phyloP scores from a whole-genome alignment of 371 early-diverging fungal species.

The Apophysomyces ossiformis region DNA sequence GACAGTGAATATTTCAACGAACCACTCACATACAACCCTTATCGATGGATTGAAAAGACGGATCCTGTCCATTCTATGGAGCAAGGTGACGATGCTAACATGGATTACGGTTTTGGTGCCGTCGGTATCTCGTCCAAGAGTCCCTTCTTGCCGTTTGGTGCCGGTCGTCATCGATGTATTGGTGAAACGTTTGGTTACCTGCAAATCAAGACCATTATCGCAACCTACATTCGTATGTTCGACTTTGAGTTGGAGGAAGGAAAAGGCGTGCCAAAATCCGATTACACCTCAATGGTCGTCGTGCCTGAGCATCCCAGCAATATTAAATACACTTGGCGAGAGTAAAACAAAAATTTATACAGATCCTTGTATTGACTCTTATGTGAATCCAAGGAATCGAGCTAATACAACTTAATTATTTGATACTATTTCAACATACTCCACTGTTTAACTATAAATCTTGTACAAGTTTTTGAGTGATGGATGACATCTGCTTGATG shows the following conservation, averaged over 20 bases:
- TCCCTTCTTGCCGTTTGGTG: slow-evolving; percentile 96
- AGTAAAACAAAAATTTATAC: slow-evolving; percentile 25
- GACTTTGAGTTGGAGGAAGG: slow-evolving; percentile 64
- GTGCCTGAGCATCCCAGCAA: slow-evolving; percentile 70
- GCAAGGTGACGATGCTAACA: slow-evolving; percentile 69
- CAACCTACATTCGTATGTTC: slow-evolving; percentile 79
- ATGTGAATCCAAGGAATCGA: background rate
- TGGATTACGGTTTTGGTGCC: slow-evolving; percentile 88
- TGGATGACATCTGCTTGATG: too few species aligned
- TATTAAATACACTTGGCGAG: slow-evolving; percentile 70
- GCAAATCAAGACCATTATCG: slow-evolving; percentile 92
- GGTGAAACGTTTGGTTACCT: slow-evolving; percentile 96
- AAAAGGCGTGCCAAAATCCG: slow-evolving; percentile 77
- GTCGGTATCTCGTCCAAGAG: slow-evolving; percentile 73
- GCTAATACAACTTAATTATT: too few species aligned
- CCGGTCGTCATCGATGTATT: slow-evolving; percentile 97
- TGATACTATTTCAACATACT: too few species aligned
- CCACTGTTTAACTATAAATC: too few species aligned
- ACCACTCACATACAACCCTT: slow-evolving; percentile 79
- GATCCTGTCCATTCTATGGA: slow-evolving; percentile 56
- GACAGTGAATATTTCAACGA: slow-evolving; percentile 82
- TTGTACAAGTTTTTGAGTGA: too few species aligned
- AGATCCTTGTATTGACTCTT: background rate
- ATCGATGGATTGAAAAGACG: slow-evolving; percentile 71
- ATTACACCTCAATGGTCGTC: slow-evolving; percentile 92